A percentile compares a stretch with the other conserved stretches of the same genome.
Evolutionary conservation across 2,329 filamentous ascomycete genomes (phyloP).

Genomic region (Stachybotrys elegans): DNA sequence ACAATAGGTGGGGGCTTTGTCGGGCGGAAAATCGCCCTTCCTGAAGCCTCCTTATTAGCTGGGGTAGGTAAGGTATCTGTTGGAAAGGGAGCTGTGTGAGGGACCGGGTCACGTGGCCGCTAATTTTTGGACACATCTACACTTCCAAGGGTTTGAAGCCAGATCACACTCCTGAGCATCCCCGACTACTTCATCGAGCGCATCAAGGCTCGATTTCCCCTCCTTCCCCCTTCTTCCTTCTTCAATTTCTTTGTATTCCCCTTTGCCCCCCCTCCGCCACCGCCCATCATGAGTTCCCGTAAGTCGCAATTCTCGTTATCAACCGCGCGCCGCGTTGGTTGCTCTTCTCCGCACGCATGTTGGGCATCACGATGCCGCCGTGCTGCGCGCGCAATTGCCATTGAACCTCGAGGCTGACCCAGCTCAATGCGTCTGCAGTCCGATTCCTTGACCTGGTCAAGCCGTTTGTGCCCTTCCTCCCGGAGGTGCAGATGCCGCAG

Average conservation of each 20-base stretch:
- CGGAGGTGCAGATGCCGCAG: slow-evolving; percentile 97
- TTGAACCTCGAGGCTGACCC: slow-evolving; percentile 18
- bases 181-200: slow-evolving; percentile 30
- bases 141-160: slow-evolving; percentile 36
- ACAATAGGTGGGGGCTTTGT: no score
- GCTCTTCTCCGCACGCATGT: slow-evolving; percentile 4
- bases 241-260: slow-evolving; percentile 32
- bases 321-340: slow-evolving; percentile 11
- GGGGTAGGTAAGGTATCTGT: no score
- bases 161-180: slow-evolving; percentile 33
- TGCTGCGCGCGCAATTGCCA: slow-evolving; percentile 20
- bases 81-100: no score
- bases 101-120: slow-evolving; percentile 26
- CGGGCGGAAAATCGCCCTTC: no score
- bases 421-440: slow-evolving; percentile 51
- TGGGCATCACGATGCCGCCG: no score
- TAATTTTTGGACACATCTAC: slow-evolving; percentile 41
- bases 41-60: no score
- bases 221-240: slow-evolving; percentile 25
- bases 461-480: slow-evolving; percentile 98
- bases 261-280: slow-evolving; percentile 23
- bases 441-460: slow-evolving; percentile 99
- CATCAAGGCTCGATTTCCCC: slow-evolving; percentile 29
- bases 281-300: slow-evolving; percentile 51
- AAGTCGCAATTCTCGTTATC: slow-evolving; percentile 31